These are phyloP conservation scores for Ceratorhiza oryzae-sativae DNA, from an alignment of 1,284 basidiomycete genomes.

Conservation along the genomic window DNA sequence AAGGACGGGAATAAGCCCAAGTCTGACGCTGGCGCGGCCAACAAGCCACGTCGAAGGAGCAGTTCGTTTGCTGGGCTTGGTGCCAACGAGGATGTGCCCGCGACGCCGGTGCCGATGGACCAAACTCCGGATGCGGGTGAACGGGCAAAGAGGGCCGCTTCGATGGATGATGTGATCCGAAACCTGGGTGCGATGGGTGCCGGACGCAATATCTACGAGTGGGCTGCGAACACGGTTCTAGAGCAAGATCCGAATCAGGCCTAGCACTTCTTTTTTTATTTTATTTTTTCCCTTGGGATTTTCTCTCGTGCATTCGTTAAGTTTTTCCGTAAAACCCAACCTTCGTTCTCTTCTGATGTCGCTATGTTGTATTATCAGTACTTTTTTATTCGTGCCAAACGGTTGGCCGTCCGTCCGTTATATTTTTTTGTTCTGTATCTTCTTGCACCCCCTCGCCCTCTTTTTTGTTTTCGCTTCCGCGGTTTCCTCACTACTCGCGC, in stretches of 20 bases:
- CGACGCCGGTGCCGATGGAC: slow-evolving; percentile 25
- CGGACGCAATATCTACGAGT: slow-evolving; percentile 19
- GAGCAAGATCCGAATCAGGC: slow-evolving; percentile 10
- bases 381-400: slow-evolving; percentile 21
- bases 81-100: slow-evolving; percentile 1
- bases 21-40: neutral
- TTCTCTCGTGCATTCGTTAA: slow-evolving; percentile 9
- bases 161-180: slow-evolving; percentile 31
- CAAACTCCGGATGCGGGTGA: slow-evolving; percentile 8
- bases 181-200: slow-evolving; percentile 16
- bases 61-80: slow-evolving; percentile 31
- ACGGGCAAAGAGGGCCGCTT: slow-evolving; percentile 12
- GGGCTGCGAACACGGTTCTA: slow-evolving; percentile 24
- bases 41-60: neutral
- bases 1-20: neutral
- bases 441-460: neutral
- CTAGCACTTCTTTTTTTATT: neutral
- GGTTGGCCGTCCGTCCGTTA: slow-evolving; percentile 1
- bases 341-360: slow-evolving; percentile 19
- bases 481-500: neutral
- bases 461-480: neutral
- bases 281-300: neutral
- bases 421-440: slow-evolving; percentile 5
- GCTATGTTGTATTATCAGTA: slow-evolving; percentile 20
- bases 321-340: slow-evolving; percentile 11